These are phyloP conservation scores for Citrus sp. DNA, from an alignment of 345 rosid species.

Conservation along the genomic window DNA sequence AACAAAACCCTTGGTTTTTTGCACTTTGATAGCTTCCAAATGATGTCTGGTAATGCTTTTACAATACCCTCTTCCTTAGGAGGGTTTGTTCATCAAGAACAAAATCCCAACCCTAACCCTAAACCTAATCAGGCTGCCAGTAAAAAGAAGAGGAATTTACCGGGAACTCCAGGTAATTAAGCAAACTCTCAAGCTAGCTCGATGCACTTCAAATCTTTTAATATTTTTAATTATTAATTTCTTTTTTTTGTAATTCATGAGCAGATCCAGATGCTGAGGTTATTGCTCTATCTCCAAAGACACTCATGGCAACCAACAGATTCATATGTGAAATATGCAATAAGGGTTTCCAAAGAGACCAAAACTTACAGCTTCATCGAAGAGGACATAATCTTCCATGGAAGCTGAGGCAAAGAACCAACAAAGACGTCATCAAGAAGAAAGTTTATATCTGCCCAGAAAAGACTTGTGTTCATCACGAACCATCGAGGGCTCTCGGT, in stretches of 20 bases:
- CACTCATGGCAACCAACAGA: constrained; percentile 92
- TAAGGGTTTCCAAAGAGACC: constrained; percentile 96
- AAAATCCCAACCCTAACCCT: constrained; percentile 66
- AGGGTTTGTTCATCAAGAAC: constrained; percentile 47
- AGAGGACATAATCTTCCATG: constrained; percentile 97
- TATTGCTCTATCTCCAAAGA: constrained; percentile 82
- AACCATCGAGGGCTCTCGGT: constrained; percentile 84
- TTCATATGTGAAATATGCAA: constrained; percentile 94
- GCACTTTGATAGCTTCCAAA: constrained; percentile 34
- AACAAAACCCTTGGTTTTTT: constrained; percentile 31
- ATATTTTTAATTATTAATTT: no score
- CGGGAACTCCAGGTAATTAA: constrained; percentile 85
- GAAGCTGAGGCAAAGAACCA: constrained; percentile 80
- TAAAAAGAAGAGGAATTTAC: constrained; percentile 80
- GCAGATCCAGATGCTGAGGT: constrained; percentile 99
- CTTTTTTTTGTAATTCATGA: background rate
- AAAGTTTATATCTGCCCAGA: constrained; percentile 94
- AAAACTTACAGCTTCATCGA: constrained; percentile 90
- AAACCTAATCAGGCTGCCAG: constrained; percentile 36
- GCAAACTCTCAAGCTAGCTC: no score
- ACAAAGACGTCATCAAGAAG: constrained; percentile 55
- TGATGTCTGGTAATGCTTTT: constrained; percentile 71
- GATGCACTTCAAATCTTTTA: background rate
- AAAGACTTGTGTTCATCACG: constrained; percentile 87
- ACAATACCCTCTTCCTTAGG: constrained; percentile 48